Base-by-base conservation (phyloP, 371 early-diverging fungal genomes). In the Saksenaea oblongispora region DNA sequence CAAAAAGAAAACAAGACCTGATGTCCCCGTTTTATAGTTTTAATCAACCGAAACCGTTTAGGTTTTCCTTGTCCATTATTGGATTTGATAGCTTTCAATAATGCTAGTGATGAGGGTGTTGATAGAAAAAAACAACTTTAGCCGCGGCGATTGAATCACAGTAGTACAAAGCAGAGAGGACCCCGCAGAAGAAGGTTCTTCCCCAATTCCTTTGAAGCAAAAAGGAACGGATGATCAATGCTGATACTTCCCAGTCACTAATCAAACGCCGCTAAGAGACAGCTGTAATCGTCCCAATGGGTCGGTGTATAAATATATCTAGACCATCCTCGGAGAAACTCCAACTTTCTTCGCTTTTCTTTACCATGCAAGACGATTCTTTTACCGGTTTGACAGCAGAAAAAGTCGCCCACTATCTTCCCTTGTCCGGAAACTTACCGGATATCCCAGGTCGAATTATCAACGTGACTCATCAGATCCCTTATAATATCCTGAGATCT, bases 391-490 rank as follows among this genome's bases (percentile, higher is more conserved):
- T 80, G 41, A 82, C 79, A 24, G 77, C 82, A 22, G 79, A 79
- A 69, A 82, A 73, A 35, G 82, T 82, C 0, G 79, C 79, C 37
- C 63, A 73, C 22, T 77, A 69, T 41, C 62, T 82, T 36, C 82
- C 82, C 34, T 64, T 78, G 37, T 62, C 76, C 26, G 51, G 51
- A 47, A 47, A 47, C 51, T 47, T 47, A 47, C 76, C 79, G 28
- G 54, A 72, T 27, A 73, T 79, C 24, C 68, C 71, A 34, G 78
- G 78, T 2, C 76, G 85, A 28, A 82, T 87, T 56, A 87, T 87
- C 69, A 84, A 83, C 54, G 85, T 87, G 34, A 87, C 84, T 9
- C 87, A 87, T 64, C 82, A 87, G 66, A 87, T 85, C 34, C 87
- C 87, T 0, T 87, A 78, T 62, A 71, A 82, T 37, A 82, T 84